Conservation (phyloP, 2,329 filamentous ascomycete species). For the Stagonosporopsis vannaccii region DNA sequence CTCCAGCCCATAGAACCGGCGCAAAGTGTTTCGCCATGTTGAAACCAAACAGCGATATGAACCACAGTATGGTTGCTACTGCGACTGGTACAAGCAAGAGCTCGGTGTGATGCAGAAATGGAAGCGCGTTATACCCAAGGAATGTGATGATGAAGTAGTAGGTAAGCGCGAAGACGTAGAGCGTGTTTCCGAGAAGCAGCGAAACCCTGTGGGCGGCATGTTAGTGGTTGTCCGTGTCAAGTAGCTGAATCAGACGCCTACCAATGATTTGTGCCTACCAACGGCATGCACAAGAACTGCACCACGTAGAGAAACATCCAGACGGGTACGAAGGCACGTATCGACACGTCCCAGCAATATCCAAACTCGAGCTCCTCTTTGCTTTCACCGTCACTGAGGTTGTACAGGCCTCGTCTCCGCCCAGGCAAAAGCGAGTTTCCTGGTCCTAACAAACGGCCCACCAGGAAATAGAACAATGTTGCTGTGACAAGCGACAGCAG, state of each 20-base stretch:
- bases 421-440: slow-evolving; percentile 61
- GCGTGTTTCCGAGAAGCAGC: slow-evolving; percentile 68
- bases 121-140: slow-evolving; percentile 72
- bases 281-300: slow-evolving; percentile 71
- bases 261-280: slow-evolving; percentile 64
- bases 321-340: slow-evolving; percentile 71
- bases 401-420: slow-evolving; percentile 64
- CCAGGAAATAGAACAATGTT: slow-evolving; percentile 69
- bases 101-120: slow-evolving; percentile 72
- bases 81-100: slow-evolving; percentile 68
- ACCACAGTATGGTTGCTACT: slow-evolving; percentile 67
- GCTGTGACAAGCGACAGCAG: slow-evolving; percentile 66
- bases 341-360: slow-evolving; percentile 75
- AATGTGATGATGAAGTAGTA: slow-evolving; percentile 76
- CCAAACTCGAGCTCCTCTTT: slow-evolving; percentile 71
- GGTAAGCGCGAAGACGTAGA: slow-evolving; percentile 69
- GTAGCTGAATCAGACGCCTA: slow-evolving; percentile 24
- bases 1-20: slow-evolving; percentile 59
- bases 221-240: background rate
- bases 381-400: slow-evolving; percentile 57
- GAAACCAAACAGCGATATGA: slow-evolving; percentile 59
- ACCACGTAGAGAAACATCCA: slow-evolving; percentile 72
- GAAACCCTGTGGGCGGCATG: slow-evolving; percentile 51
- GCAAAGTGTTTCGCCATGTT: slow-evolving; percentile 60
- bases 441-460: slow-evolving; percentile 67